These are phyloP conservation scores for Phytophthora lateralis DNA, from an alignment of 352 stramenopile genomes.

Conservation along the genomic window DNA sequence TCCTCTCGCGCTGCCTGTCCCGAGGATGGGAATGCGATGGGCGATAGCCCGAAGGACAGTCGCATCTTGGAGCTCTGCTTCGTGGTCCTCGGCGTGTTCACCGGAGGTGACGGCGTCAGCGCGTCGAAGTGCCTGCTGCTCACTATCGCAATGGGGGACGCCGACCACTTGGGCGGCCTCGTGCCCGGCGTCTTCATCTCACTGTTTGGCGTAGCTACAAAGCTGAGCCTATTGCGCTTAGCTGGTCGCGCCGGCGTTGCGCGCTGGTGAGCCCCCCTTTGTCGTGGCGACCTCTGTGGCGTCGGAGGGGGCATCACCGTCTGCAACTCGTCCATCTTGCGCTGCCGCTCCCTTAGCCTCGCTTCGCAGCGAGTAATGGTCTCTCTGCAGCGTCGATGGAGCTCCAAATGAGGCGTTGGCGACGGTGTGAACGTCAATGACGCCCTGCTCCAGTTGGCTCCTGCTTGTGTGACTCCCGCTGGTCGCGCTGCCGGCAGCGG, in stretches of 20 bases:
- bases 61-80: slow-evolving; percentile 24
- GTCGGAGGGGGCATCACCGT: slow-evolving; percentile 16
- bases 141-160: slow-evolving; percentile 29
- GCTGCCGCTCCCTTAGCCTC: slow-evolving; percentile 45
- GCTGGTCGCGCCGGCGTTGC: slow-evolving; percentile 13
- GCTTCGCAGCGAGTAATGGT: slow-evolving; percentile 46
- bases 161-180: slow-evolving; percentile 34
- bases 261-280: slow-evolving; percentile 16
- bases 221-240: slow-evolving; percentile 17
- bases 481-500: slow-evolving; percentile 20
- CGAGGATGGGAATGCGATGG: slow-evolving; percentile 41
- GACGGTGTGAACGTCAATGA: slow-evolving; percentile 9
- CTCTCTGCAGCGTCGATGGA: slow-evolving; percentile 50
- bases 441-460: slow-evolving; percentile 1
- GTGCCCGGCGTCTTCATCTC: slow-evolving; percentile 19
- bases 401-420: slow-evolving; percentile 18
- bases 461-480: background rate
- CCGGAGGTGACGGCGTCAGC: slow-evolving; percentile 24
- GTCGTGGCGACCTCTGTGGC: slow-evolving; percentile 10
- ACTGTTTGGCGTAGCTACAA: slow-evolving; percentile 3
- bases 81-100: slow-evolving; percentile 12
- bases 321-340: slow-evolving; percentile 46
- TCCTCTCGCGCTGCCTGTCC: slow-evolving; percentile 13
- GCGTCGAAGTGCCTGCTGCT: slow-evolving; percentile 21
- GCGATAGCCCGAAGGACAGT: slow-evolving; percentile 52